Evolutionary conservation across 2,329 filamentous ascomycete genomes (phyloP), one percentile per base, ranked within the genome.

Genomic region (Penicillium aurantiogriseum): DNA sequence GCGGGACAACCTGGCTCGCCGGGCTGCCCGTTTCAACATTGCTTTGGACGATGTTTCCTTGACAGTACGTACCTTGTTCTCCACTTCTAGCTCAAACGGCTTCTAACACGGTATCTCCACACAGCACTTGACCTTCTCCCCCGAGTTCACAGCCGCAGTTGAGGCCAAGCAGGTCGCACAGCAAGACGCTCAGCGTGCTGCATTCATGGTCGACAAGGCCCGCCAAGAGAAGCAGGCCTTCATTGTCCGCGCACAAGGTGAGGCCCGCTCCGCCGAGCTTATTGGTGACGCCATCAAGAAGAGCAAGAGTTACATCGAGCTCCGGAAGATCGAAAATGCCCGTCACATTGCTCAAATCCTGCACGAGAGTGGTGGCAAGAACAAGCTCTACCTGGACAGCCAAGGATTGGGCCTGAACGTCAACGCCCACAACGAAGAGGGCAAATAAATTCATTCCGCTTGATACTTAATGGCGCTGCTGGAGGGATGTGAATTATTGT

Each of bases 251-350:
- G 94, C 94, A 4, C 94, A 97, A 86, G 94, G 94, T 91, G 94
- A 99, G 81, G 94, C 94, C 49, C 90, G 94, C 65, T 97, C 94
- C 39, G 94, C 94, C 46, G 92, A 99, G 80, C 88, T 99, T 63
- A 97, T 99, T 71, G 94, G 94, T 78, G 94, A 99, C 52, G 94
- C 94, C 61, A 96, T 99, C 87, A 99, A 97, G 90, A 99, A 97
- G 89, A 95, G 85, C 82, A 89, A 92, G 80, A 89, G 91, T 64
- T 99, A 99, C 76, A 86, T 99, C 63, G 94, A 97, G 79, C 85
- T 99, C 73, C 91, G 95, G 80, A 94, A 96, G 83, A 96, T 99
- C 70, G 94, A 99, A 81, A 99, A 97, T 71, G 94, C 94, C 7
- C 85, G 91, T 66, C 84, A 86, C 56, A 96, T 99, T 77, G 94